A percentile compares a stretch with the other conserved stretches of the same genome.
phyloP scores from a whole-genome alignment of 257 asterid species.

The Nicotiana noctiflora region DNA sequence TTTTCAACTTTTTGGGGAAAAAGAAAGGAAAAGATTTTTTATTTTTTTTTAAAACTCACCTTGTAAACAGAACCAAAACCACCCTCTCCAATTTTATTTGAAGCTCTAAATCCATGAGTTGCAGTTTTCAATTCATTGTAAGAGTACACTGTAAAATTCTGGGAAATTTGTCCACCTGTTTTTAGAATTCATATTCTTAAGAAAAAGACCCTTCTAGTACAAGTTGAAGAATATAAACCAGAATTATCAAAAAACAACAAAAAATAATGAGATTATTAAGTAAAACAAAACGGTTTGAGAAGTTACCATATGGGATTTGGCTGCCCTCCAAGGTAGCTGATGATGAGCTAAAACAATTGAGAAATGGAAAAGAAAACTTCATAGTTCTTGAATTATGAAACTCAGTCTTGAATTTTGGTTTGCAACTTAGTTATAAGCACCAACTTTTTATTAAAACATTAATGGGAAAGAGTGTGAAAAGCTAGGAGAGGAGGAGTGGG shows the following conservation, averaged over 20 bases:
- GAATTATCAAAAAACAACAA: too few species aligned
- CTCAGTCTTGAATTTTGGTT: not conserved
- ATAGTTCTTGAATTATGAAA: constrained; percentile 7
- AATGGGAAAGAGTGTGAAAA: not conserved
- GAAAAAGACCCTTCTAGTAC: not conserved
- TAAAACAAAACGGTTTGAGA: not conserved
- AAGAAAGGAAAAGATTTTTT: too few species aligned
- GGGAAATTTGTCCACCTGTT: constrained; percentile 27
- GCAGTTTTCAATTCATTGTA: constrained; percentile 47
- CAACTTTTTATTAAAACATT: not conserved
- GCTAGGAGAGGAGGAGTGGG: not conserved
- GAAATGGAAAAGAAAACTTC: constrained; percentile 24
- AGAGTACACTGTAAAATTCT: constrained; percentile 37
- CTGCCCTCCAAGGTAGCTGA: not conserved
- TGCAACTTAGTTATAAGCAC: not conserved
- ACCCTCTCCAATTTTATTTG: constrained; percentile 68
- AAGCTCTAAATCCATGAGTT: constrained; percentile 50
- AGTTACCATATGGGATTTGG: constrained; percentile 2
- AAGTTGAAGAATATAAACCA: not conserved
- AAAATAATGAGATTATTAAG: not conserved
- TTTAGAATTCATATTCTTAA: constrained; percentile 7
- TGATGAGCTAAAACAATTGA: constrained; percentile 32
- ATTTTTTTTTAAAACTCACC: constrained; percentile 20
- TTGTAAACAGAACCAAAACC: constrained; percentile 68
- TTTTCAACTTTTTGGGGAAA: not conserved